Percentiles rank a stretch among this genome's conserved stretches.
Conservation (phyloP, 2,329 filamentous ascomycete species). For the Ophiocordyceps sinensis region DNA sequence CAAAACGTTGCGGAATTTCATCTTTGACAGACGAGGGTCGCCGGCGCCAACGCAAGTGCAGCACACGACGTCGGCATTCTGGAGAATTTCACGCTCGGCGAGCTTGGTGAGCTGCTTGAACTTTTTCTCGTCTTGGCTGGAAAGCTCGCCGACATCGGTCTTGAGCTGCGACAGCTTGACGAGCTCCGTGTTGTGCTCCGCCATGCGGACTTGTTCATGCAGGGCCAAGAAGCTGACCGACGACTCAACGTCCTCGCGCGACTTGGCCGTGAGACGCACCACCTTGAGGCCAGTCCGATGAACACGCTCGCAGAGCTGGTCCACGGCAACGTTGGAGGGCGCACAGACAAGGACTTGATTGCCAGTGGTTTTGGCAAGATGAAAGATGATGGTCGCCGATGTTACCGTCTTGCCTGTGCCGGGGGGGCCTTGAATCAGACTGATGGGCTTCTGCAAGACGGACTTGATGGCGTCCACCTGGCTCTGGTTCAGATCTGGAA, state of each 20-base stretch:
- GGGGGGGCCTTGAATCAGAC: constrained; percentile 90
- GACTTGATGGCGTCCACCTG: constrained; percentile 95
- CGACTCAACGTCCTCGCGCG: constrained; percentile 96
- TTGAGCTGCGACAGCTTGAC: constrained; percentile 89
- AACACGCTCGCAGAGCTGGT: constrained; percentile 94
- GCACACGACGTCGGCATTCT: constrained; percentile 93
- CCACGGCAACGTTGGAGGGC: constrained; percentile 94
- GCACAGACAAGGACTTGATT: constrained; percentile 93
- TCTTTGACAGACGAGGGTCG: constrained; percentile 85
- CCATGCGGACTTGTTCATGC: constrained; percentile 94
- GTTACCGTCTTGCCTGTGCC: constrained; percentile 98
- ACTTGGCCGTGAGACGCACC: constrained; percentile 96
- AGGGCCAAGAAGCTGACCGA: constrained; percentile 89
- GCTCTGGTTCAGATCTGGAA: constrained; percentile 89
- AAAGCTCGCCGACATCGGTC: constrained; percentile 77
- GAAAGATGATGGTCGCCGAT: constrained; percentile 96
- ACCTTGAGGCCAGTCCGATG: constrained; percentile 91
- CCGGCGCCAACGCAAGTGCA: constrained; percentile 97
- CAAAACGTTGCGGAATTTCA: constrained; percentile 95
- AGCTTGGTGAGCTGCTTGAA: constrained; percentile 90
- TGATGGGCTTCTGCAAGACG: constrained; percentile 83
- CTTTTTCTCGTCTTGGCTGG: constrained; percentile 94
- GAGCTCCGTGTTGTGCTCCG: constrained; percentile 88
- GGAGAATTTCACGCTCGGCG: constrained; percentile 88
- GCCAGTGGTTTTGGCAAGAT: constrained; percentile 86